Evolutionary conservation across 495 filamentous ascomycete species (phyloP).

Genomic region (Penicillium tannophilum): DNA sequence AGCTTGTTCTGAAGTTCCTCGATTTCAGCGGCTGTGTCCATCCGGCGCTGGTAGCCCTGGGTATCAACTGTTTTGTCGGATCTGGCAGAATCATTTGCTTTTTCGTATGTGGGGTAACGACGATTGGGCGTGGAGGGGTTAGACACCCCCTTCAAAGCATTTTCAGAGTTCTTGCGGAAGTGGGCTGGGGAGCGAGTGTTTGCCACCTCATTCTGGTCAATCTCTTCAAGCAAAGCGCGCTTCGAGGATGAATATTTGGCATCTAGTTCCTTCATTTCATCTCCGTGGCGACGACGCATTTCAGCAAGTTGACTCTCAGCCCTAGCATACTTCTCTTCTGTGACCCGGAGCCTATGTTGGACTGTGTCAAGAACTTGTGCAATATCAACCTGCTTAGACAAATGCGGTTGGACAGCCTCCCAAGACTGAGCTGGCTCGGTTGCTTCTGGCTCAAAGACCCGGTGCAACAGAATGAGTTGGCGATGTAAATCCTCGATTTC

Average conservation of each 20-base stretch:
- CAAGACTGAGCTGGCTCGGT: constrained; percentile 60
- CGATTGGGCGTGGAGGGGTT: constrained; percentile 75
- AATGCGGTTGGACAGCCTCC: constrained; percentile 60
- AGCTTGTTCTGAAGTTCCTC: constrained; percentile 94
- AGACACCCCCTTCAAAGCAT: constrained; percentile 63
- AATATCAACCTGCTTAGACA: constrained; percentile 73
- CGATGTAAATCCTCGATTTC: constrained; percentile 79
- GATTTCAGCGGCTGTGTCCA: constrained; percentile 88
- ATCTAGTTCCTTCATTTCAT: constrained; percentile 74
- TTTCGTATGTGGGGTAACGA: constrained; percentile 63
- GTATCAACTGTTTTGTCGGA: constrained; percentile 92
- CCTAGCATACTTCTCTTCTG: constrained; percentile 78
- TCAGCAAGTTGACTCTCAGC: constrained; percentile 85
- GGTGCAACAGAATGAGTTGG: constrained; percentile 79
- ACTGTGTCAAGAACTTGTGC: constrained; percentile 88
- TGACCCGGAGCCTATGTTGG: constrained; percentile 80
- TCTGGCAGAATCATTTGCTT: constrained; percentile 74
- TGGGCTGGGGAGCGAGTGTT: constrained; percentile 77
- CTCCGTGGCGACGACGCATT: constrained; percentile 69
- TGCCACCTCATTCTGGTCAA: constrained; percentile 79
- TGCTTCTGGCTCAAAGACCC: constrained; percentile 80
- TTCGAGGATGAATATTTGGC: constrained; percentile 71
- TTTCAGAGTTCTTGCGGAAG: constrained; percentile 71
- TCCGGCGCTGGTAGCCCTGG: constrained; percentile 80
- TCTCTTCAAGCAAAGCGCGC: constrained; percentile 78